These are phyloP conservation scores for Fusarium sp. DNA, from an alignment of 2,329 filamentous ascomycete genomes.

Conservation along the genomic window DNA sequence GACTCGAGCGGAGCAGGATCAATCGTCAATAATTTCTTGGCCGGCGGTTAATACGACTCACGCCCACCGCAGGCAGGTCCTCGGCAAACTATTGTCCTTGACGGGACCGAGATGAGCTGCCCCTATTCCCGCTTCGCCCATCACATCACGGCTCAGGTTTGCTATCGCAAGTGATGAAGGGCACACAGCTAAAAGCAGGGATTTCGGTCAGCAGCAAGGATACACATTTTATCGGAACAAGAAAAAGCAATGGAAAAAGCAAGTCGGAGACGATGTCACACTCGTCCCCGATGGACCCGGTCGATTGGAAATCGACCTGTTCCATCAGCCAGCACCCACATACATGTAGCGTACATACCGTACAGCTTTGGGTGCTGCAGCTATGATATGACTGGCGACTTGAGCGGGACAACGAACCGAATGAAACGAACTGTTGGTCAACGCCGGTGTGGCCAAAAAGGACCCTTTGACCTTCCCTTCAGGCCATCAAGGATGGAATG, in stretches of 20 bases:
- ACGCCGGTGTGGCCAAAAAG: neutral
- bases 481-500: constrained; percentile 6
- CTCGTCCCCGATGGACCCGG: neutral
- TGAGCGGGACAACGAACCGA: neutral
- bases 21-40: constrained; percentile 9
- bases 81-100: neutral
- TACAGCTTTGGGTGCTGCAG: neutral
- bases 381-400: constrained; percentile 12
- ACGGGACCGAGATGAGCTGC: constrained; percentile 4
- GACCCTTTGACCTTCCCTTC: neutral
- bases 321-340: neutral
- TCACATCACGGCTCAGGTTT: neutral
- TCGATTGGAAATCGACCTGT: constrained; percentile 7
- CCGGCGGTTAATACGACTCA: constrained; percentile 10
- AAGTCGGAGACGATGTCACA: constrained; percentile 3
- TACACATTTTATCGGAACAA: neutral
- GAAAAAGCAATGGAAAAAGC: constrained; percentile 10
- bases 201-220: constrained; percentile 8
- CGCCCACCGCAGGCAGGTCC: neutral
- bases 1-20: constrained; percentile 3
- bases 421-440: constrained; percentile 6
- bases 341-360: neutral
- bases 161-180: neutral
- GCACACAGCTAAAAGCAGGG: neutral
- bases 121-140: neutral